Conservation (phyloP, 2,329 filamentous ascomycete species). For the Pyrenochaeta sp. region DNA sequence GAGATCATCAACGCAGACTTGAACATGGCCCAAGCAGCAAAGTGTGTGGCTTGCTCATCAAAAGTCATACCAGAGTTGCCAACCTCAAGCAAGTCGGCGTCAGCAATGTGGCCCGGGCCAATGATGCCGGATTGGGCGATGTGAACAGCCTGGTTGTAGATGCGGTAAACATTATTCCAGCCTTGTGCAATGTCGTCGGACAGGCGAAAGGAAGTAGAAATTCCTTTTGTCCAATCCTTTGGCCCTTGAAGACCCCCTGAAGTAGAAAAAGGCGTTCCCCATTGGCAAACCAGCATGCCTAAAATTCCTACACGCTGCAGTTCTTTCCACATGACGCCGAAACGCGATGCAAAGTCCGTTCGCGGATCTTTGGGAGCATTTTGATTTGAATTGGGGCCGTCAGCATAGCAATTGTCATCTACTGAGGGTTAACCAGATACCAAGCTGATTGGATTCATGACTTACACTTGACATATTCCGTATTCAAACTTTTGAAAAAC, state of each 20-base stretch:
- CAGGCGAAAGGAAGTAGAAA: slow-evolving; percentile 28
- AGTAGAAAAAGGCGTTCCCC: slow-evolving; percentile 21
- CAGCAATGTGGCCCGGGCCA: slow-evolving; percentile 30
- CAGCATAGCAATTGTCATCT: slow-evolving; percentile 30
- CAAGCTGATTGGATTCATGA: background rate
- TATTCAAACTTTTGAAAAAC: slow-evolving; percentile 28
- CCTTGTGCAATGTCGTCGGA: slow-evolving; percentile 24
- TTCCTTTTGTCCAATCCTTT: slow-evolving; percentile 22
- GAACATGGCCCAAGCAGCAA: slow-evolving; percentile 52
- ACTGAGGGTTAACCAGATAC: background rate
- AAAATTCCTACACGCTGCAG: slow-evolving; percentile 23
- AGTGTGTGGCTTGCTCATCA: slow-evolving; percentile 44
- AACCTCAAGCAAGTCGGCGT: slow-evolving; percentile 46
- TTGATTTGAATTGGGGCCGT: slow-evolving; percentile 18
- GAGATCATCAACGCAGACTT: slow-evolving; percentile 56
- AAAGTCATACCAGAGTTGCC: slow-evolving; percentile 44
- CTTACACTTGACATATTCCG: slow-evolving; percentile 28
- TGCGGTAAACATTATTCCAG: slow-evolving; percentile 24
- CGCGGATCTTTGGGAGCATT: slow-evolving; percentile 25
- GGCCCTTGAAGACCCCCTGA: slow-evolving; percentile 22
- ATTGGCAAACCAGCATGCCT: slow-evolving; percentile 28
- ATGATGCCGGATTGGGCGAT: slow-evolving; percentile 22
- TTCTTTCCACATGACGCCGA: slow-evolving; percentile 27
- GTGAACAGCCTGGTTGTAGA: slow-evolving; percentile 28
- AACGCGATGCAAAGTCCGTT: slow-evolving; percentile 22